Base-by-base conservation (phyloP, 495 filamentous ascomycete genomes). In the Aspergillus cristatus region DNA sequence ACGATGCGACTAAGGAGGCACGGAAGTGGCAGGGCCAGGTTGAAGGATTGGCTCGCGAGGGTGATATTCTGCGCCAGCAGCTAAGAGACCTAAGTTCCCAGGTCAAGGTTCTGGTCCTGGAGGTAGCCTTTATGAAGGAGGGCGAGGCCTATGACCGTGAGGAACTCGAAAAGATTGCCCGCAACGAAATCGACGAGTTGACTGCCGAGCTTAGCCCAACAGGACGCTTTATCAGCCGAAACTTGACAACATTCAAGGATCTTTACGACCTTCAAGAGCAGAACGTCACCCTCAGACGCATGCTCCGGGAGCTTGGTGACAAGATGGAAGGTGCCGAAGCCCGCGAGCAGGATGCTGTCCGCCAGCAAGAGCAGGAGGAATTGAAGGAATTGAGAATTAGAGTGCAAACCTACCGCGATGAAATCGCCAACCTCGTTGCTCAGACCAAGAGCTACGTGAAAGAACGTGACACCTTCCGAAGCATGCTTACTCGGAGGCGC, bases 391-490 rank as follows among this genome's bases (percentile, higher is more conserved):
- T 91, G 10, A 72, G 81, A 29, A 71, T 74, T 25, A 73, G 82
- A 18, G 62, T 74, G 11, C 70, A 73, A 39, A 70, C 70, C 11
- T 73, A 76, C 45, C 66, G 78, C 22, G 70, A 82, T 72, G 90
- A 96, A 50, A 70, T 95, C 24, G 72, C 82, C 42, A 79, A 81
- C 22, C 75, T 91, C 33, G 71, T 81, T 3, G 76, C 82, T 6
- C 81, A 85, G 43, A 82, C 84, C 20, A 81, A 95, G 67, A 94
- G 86, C 58, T 94, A 94, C 47, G 83, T 90, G 34, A 85, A 85
- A 53, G 91, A 99, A 63, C 78, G 91, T 24, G 89, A 99, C 50
- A 96, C 94, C 74, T 96, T 94, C 79, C 77, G 87, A 18, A 85
- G 86, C 28, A 91, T 96, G 77, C 75, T 95, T 11, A 78, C 86